Evolutionary conservation across 352 stramenopile genomes (phyloP), one percentile per base, ranked within the genome.

Genomic region (Phytopythium cucurbitacearum): DNA sequence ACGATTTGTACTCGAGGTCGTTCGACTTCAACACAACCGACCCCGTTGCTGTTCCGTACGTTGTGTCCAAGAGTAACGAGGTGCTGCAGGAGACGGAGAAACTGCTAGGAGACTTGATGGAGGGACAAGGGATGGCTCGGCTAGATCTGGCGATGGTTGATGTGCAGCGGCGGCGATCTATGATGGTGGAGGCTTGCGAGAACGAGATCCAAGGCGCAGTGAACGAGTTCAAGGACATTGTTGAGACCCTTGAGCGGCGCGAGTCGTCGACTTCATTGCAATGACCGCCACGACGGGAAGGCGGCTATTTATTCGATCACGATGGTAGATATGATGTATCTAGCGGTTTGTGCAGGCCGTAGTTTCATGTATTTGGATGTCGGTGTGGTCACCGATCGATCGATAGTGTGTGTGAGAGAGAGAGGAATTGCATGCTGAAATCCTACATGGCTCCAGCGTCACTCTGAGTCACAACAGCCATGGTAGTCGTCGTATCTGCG

Each of bases 131-230:
- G 38, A 45, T 77, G 37, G 51, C 56, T 12, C 60, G 65, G 12
- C 56, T 76, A 21, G 60, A 66, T 5, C 40, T 78, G 12, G 63
- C 57, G 3, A 62, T 65, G 16, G 69, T 59, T n/a, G 74, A 79
- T 42, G 65, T 69, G 11, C 69, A 87, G 37, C 69, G 72, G 28
- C 61, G 75, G 28, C 65, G 67, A 35, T 81, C 73, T 3, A 51
- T 76, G 53, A 85, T 91, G 68, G 78, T 88, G 28, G 56, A 69
- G 40, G 75, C 76, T 39, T 91, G 80, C 34, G 65, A 87, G 53
- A 73, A 69, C 43, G 75, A 91, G 48, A 60, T 89, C 0, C 59
- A 81, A 51, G 60, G 59, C 41, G 78, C 75, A 0, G 69, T 89
- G 46, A 62, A 68, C 43, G 77, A 91, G 60, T 91, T 89, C 57